Evolutionary conservation across 2,329 filamentous ascomycete species (phyloP), one percentile per base, ranked within the genome.

Genomic region (Geosmithia putterillii): DNA sequence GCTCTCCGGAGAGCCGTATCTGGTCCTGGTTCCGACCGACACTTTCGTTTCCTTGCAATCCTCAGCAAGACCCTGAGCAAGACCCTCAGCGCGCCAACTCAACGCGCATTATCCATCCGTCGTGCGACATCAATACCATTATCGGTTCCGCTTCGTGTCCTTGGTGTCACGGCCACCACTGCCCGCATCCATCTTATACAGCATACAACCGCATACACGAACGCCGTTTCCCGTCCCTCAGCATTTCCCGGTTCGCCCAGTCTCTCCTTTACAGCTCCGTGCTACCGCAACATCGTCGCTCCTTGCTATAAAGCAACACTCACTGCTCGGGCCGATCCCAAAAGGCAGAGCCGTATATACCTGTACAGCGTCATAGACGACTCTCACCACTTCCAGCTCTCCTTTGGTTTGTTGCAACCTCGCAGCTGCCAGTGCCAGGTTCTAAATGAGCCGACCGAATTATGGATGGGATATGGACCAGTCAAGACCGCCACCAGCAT

Each of bases 391-490:
- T n/a, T n/a, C n/a, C n/a, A n/a, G n/a, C n/a, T n/a, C n/a, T n/a
- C n/a, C 10, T 12, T 32, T 32, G 28, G 28, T 6, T 14, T 14
- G 10, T 32, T 32, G 10, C 15, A 32, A 32, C 28, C 28, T 9
- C 6, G 36, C 9, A 10, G 37, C 37, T 39, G 21, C 6, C 37
- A 15, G n/a, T 14, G 4, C 19, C n/a, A n/a, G 35, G 7, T 28
- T 22, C 21, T 28, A n/a, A 38, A 77, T 76, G 74, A 76, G 66
- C 69, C 66, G 63, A 58, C 54, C 57, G 54, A 67, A 74, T 66
- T 60, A 76, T 75, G 73, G 66, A 61, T 66, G 60, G 58, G 61
- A 61, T 50, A 70, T 70, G 70, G 72, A 74, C 49, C 62, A 61
- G 58, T 54, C 54, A 43, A 50, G 52, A 58, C 54, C 54, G 43